These are phyloP conservation scores for Rhizophagus clarus DNA, from an alignment of 192 early-diverging fungal species.

Conservation along the genomic window DNA sequence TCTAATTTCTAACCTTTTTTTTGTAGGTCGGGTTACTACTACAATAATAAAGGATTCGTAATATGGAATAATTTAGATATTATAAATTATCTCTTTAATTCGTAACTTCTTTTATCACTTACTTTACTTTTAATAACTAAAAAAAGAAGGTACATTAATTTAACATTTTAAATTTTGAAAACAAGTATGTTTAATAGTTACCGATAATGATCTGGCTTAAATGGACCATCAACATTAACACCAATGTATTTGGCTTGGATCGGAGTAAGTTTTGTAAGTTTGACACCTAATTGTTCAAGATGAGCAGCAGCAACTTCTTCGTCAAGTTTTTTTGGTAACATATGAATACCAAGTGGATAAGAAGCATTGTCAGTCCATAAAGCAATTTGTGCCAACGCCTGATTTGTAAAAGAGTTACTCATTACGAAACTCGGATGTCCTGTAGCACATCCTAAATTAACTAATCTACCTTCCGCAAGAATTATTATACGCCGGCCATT, in stretches of 20 bases:
- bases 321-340: slow-evolving; percentile 98
- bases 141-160: too few relatives aligned
- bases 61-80: too few relatives aligned
- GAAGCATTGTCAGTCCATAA: slow-evolving; percentile 89
- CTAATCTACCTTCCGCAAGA: slow-evolving; percentile 97
- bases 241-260: slow-evolving; percentile 82
- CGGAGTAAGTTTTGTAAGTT: slow-evolving; percentile 79
- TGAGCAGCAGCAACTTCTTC: slow-evolving; percentile 98
- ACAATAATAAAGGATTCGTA: too few relatives aligned
- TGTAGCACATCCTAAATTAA: slow-evolving; percentile 99
- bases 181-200: slow-evolving; percentile 51
- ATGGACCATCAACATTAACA: slow-evolving; percentile 83
- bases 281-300: slow-evolving; percentile 92
- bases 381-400: slow-evolving; percentile 97
- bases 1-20: too few relatives aligned
- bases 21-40: too few relatives aligned
- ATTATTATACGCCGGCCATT: slow-evolving; percentile 94
- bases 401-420: slow-evolving; percentile 99
- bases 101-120: too few relatives aligned
- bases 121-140: too few relatives aligned
- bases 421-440: slow-evolving; percentile 99
- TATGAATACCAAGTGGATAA: slow-evolving; percentile 96
- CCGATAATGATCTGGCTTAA: slow-evolving; percentile 97
- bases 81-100: too few relatives aligned
- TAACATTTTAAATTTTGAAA: too few relatives aligned